Evolutionary conservation across 768 basidiomycete species (phyloP), one percentile per base, ranked within the genome.

Genomic region (Auricularia sp.): DNA sequence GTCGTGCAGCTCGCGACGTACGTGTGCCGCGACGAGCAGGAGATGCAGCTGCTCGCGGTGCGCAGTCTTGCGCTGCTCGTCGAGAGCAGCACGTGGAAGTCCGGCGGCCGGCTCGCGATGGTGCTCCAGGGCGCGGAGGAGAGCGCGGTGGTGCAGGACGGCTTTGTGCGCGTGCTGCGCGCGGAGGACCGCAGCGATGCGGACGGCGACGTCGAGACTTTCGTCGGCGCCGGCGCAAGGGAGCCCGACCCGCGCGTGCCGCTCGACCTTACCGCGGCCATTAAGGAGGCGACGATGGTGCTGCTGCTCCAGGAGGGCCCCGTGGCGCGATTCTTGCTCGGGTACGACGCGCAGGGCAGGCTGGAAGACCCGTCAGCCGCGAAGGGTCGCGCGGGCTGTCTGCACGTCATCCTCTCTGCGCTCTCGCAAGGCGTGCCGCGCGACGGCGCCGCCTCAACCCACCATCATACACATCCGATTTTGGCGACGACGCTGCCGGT

Each of bases 251-350:
- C 81, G 33, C 79, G 81, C 24, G 70, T 78, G 1, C 77, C 89
- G 2, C 58, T 56, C 45, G 54, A 67, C 16, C 62, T 77, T 34
- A 79, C 84, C 3, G 87, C 93, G 67, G 85, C 88, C 0, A 90
- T 89, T 63, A 77, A 91, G 44, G 76, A 89, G 1, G 85, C 89
- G 0, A 85, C 91, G 3, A 83, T 98, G 61, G 88, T 95, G 67
- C 77, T 98, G 11, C 80, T 98, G 63, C 83, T 92, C 51, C 84
- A 85, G 65, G 90, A 88, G 66, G 94, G 94, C 5, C 97, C 94
- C 69, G 71, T 96, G 21, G 89, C 90, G 0, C 94, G 97, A 75
- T 90, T 92, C 76, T 77, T 98, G 11, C 81, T 97, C 24, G 80
- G 80, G 0, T 91, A 95, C 70, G 89, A 90, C 39, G 76, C 77